A percentile compares a stretch with the other conserved stretches of the same genome.
phyloP scores from a whole-genome alignment of 202 grass and related monocot genomes.

The Panicum hallii region DNA sequence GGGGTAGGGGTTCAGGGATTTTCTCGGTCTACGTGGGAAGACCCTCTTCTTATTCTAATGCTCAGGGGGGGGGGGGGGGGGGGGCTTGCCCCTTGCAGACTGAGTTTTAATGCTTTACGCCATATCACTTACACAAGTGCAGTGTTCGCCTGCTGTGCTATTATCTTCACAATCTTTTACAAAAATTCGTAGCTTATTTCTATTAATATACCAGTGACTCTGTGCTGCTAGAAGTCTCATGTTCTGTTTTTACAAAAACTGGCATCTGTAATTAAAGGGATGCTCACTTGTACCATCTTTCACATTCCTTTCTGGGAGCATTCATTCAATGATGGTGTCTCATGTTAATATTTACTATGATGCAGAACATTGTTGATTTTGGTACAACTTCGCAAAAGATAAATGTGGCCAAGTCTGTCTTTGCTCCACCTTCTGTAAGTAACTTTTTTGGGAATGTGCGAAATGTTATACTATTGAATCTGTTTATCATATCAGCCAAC shows the following conservation, averaged over 20 bases:
- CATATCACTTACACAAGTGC: constrained; percentile 4
- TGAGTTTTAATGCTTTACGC: background rate
- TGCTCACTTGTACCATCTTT: background rate
- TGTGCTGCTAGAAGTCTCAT: constrained; percentile 10
- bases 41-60: too few species aligned
- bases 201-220: background rate
- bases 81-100: too few species aligned
- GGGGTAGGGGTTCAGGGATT: too few species aligned
- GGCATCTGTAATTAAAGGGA: constrained; percentile 15
- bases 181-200: background rate
- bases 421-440: constrained; percentile 73
- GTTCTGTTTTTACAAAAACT: background rate
- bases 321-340: background rate
- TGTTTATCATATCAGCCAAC: background rate
- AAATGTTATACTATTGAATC: constrained; percentile 11
- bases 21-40: too few species aligned
- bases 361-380: constrained; percentile 80
- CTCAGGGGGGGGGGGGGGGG: too few species aligned
- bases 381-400: constrained; percentile 72
- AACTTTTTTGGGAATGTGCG: background rate
- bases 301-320: background rate
- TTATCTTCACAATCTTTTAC: constrained; percentile 17
- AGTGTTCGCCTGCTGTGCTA: background rate
- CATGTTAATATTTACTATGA: constrained; percentile 28
- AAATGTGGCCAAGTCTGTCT: constrained; percentile 61